Evolutionary conservation across 1,284 basidiomycete genomes (phyloP).

Genomic region (Ceratobasidium sp.): DNA sequence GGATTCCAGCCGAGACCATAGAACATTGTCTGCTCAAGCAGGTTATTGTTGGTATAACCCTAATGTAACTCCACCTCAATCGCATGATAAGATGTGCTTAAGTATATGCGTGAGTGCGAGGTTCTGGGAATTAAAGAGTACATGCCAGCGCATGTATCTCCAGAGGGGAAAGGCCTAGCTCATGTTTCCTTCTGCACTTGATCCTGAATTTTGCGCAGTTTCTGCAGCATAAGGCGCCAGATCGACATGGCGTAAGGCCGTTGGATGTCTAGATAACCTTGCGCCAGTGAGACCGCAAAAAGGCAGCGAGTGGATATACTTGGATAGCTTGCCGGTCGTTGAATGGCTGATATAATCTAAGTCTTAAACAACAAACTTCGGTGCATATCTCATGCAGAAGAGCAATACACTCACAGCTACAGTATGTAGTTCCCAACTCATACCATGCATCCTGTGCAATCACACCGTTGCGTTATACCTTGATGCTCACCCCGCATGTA

Average conservation of each 20-base stretch:
- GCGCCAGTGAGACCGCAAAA: conserved; percentile 87
- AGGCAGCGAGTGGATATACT: conserved; percentile 80
- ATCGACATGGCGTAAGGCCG: conserved; percentile 79
- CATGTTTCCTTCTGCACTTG: conserved; percentile 83
- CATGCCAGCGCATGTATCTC: conserved; percentile 11
- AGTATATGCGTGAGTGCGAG: no score
- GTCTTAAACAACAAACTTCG: conserved; percentile 64
- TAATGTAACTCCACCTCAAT: no score
- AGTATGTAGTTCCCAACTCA: conserved; percentile 88
- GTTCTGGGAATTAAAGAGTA: conserved; percentile 67
- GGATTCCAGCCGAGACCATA: no score
- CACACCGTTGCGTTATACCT: conserved; percentile 75
- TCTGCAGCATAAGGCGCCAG: conserved; percentile 80
- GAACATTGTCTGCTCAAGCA: no score
- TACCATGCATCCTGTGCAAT: conserved; percentile 77
- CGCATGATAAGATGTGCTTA: no score
- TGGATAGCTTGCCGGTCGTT: conserved; percentile 77
- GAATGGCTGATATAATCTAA: conserved; percentile 81
- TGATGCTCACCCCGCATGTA: conserved; percentile 83
- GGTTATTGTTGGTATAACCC: no score
- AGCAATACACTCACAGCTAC: conserved; percentile 61
- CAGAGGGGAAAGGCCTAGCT: conserved; percentile 54
- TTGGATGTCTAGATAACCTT: conserved; percentile 76
- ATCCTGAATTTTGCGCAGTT: conserved; percentile 78
- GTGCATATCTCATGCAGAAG: neutral